phyloP scores from a whole-genome alignment of 495 filamentous ascomycete genomes.

The Talaromyces thailandensis region DNA sequence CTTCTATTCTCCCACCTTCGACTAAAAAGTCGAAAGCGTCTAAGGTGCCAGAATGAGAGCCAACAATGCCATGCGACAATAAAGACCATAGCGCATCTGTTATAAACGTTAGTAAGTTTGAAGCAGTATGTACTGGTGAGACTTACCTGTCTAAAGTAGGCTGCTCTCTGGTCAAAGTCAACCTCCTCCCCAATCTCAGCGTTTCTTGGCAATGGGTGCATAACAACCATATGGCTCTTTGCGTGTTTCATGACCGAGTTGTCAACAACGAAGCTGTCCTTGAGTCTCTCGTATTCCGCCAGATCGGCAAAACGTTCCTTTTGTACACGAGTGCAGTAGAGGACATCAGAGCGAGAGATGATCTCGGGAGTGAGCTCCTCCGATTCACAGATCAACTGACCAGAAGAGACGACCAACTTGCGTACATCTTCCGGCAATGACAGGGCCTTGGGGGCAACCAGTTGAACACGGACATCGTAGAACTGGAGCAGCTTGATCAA shows the following conservation, averaged over 20 bases:
- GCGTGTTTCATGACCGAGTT: slow-evolving; percentile 85
- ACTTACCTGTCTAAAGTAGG: slow-evolving; percentile 98
- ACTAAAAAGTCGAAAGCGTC: slow-evolving; percentile 6
- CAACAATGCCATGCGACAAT: slow-evolving; percentile 93
- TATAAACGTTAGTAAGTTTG: slow-evolving; percentile 21
- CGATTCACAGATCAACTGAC: slow-evolving; percentile 65
- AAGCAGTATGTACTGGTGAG: slow-evolving; percentile 3
- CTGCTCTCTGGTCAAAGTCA: slow-evolving; percentile 91
- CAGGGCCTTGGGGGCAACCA: slow-evolving; percentile 76
- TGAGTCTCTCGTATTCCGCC: slow-evolving; percentile 73
- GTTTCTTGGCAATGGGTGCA: slow-evolving; percentile 93
- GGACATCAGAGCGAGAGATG: slow-evolving; percentile 71
- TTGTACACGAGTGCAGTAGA: slow-evolving; percentile 95
- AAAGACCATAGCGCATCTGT: slow-evolving; percentile 96
- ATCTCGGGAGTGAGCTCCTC: slow-evolving; percentile 78
- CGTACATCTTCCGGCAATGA: slow-evolving; percentile 66
- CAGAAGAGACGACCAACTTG: slow-evolving; percentile 57
- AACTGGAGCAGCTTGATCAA: slow-evolving; percentile 86
- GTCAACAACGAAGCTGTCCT: slow-evolving; percentile 79
- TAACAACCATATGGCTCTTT: slow-evolving; percentile 82
- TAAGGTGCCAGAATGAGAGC: slow-evolving; percentile 76
- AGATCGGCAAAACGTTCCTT: slow-evolving; percentile 84
- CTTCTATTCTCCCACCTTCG: background rate
- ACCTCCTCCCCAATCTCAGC: slow-evolving; percentile 90
- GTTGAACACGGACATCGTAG: slow-evolving; percentile 88